Evolutionary conservation across 345 rosid genomes (phyloP).

Genomic region (Citrus glauca): DNA sequence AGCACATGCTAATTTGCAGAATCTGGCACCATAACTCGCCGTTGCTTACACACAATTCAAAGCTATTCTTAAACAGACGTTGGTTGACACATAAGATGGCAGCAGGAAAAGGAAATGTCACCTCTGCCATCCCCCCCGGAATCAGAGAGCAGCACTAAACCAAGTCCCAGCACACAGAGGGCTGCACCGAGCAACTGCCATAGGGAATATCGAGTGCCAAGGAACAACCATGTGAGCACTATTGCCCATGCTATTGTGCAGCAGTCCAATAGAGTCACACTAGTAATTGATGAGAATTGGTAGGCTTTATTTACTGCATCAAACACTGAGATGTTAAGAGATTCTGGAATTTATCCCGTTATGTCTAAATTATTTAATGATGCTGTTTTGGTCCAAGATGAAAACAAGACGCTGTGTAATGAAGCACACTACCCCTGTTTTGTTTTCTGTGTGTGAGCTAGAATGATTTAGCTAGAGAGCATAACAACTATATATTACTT

Average conservation of each 20-base stretch:
- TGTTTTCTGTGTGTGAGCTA: background rate
- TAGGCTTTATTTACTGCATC: conserved; percentile 59
- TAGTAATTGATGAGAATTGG: conserved; percentile 58
- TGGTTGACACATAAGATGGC: background rate
- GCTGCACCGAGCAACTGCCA: conserved; percentile 55
- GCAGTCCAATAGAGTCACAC: conserved; percentile 60
- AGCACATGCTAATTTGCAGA: background rate
- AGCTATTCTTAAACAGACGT: background rate
- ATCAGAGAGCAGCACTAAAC: conserved; percentile 57
- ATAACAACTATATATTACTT: no score
- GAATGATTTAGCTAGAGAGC: background rate
- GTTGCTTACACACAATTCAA: background rate
- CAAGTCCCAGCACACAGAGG: conserved; percentile 51
- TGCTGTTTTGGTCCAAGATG: no score
- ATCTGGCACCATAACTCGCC: background rate
- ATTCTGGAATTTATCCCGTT: background rate
- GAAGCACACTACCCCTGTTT: background rate
- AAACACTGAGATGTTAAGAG: background rate
- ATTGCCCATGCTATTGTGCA: conserved; percentile 54
- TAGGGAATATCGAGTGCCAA: conserved; percentile 45
- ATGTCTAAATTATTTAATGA: background rate
- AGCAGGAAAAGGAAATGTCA: conserved; percentile 10
- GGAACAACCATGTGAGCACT: conserved; percentile 46
- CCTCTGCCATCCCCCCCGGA: conserved; percentile 59
- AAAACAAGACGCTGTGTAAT: no score